Conservation (phyloP, 495 filamentous ascomycete species). For the Neurospora sp. region DNA sequence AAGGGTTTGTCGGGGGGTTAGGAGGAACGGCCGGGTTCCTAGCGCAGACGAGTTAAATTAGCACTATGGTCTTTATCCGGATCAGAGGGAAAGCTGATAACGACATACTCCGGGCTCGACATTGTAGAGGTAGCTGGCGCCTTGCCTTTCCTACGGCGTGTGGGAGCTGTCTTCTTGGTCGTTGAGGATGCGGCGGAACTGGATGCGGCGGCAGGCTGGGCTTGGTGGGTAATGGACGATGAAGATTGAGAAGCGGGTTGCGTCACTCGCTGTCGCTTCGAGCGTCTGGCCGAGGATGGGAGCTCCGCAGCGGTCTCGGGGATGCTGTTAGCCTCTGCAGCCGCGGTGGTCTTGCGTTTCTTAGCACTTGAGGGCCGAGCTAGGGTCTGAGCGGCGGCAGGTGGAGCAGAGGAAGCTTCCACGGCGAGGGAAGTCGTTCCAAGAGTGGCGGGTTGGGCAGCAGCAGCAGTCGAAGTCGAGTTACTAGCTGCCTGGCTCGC, state of each 20-base stretch:
- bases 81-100: not conserved
- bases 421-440: slow-evolving; percentile 2
- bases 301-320: slow-evolving; percentile 19
- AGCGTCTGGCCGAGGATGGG: slow-evolving; percentile 33
- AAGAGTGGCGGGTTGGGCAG: slow-evolving; percentile 29
- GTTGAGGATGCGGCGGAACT: slow-evolving; percentile 11
- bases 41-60: not conserved
- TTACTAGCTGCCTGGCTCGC: slow-evolving; percentile 44
- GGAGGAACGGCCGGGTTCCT: slow-evolving; percentile 29
- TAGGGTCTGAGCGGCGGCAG: slow-evolving; percentile 31
- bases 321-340: slow-evolving; percentile 11
- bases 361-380: slow-evolving; percentile 18
- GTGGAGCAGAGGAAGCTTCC: slow-evolving; percentile 23
- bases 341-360: slow-evolving; percentile 31
- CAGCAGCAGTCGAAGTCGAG: slow-evolving; percentile 28
- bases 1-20: slow-evolving; percentile 15
- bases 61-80: not conserved
- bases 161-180: slow-evolving; percentile 25
- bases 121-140: slow-evolving; percentile 47
- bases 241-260: slow-evolving; percentile 16
- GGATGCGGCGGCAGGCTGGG: slow-evolving; percentile 13
- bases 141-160: slow-evolving; percentile 54
- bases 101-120: slow-evolving; percentile 70
- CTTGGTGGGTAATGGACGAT: slow-evolving; percentile 2
- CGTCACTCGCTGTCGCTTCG: slow-evolving; percentile 41